Evolutionary conservation across 805 yeast species (phyloP), one percentile per base, ranked within the genome.

Genomic region (Candida sanyiensis): DNA sequence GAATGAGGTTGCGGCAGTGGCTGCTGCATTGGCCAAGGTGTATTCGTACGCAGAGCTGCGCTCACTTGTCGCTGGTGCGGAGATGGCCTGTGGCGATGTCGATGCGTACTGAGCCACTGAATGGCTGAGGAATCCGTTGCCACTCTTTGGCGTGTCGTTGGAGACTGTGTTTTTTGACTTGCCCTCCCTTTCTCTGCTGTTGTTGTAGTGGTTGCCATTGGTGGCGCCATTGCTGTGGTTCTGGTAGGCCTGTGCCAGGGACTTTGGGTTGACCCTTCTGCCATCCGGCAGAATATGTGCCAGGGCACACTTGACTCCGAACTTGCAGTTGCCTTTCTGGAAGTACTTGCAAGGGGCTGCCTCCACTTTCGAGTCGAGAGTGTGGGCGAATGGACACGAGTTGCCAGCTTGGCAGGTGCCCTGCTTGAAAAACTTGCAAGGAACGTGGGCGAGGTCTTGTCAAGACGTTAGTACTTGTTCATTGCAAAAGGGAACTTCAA

Each of bases 371-470:
- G 62, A 63, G 35, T 70, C 70, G 37, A 75, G 56, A 33, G 82
- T 70, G 58, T 90, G 98, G 24, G 93, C 80, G 57, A 90, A 90
- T 2, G 96, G 96, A 59, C 98, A 90, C 1, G 90, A 70, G 37
- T 67, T 69, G 10, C 97, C 97, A 1, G 97, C 97, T 61, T 89
- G 97, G 60, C 98, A 90, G 13, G 84, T 77, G 1, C 97, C 97
- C 59, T 89, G 96, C 42, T 76, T 70, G 60, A 70, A 90, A 66
- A 90, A 90, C 64, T 90, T 90, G 62, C 98, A 90, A 3, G 98
- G 98, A 22, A 90, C 97, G 61, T 90, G 98, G 33, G 94, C 80
- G 33, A 86, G 72, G 54, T 83, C 87, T 66, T 61, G 34, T 10
- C 7, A 9, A 9, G 22, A 36, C 33, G 44, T 42, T 46, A 54